Conservation (phyloP, 1,284 basidiomycete species). For the Sphagnurus paluster region DNA sequence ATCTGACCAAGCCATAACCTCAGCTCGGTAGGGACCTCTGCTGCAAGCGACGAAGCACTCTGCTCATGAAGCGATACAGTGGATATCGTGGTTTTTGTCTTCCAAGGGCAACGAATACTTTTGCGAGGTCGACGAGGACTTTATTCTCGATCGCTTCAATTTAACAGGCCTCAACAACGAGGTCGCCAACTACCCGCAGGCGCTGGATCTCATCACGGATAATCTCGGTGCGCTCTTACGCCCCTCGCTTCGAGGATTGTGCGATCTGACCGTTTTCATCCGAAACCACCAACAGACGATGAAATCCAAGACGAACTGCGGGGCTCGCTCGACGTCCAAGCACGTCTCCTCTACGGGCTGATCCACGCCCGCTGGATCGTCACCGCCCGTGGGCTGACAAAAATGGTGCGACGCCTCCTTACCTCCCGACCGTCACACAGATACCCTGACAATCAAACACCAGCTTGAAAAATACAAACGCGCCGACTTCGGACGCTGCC, state of each 20-base stretch:
- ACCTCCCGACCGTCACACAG: neutral
- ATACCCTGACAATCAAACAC: slow-evolving; percentile 3
- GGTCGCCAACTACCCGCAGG: slow-evolving; percentile 92
- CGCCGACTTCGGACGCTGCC: slow-evolving; percentile 94
- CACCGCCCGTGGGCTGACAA: slow-evolving; percentile 87
- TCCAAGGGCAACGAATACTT: slow-evolving; percentile 99
- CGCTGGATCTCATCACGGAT: slow-evolving; percentile 95
- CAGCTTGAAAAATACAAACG: slow-evolving; percentile 97
- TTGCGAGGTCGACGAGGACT: slow-evolving; percentile 99
- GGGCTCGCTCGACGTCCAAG: slow-evolving; percentile 87
- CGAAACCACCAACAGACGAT: slow-evolving; percentile 61
- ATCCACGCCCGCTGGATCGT: slow-evolving; percentile 98
- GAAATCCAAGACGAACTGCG: slow-evolving; percentile 78
- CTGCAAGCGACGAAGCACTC: slow-evolving; percentile 1
- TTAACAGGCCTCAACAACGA: slow-evolving; percentile 96
- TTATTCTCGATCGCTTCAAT: slow-evolving; percentile 98
- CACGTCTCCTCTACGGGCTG: slow-evolving; percentile 89
- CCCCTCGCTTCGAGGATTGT: no score
- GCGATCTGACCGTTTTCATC: no score
- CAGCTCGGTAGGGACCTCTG: slow-evolving; percentile 40
- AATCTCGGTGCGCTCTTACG: slow-evolving; percentile 81
- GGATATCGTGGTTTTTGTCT: slow-evolving; percentile 98
- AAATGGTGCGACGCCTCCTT: slow-evolving; percentile 74
- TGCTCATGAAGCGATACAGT: slow-evolving; percentile 43
- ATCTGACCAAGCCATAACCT: slow-evolving; percentile 18